These are phyloP conservation scores for Psilocybe cyanescens DNA, from an alignment of 768 basidiomycete species.

Conservation along the genomic window DNA sequence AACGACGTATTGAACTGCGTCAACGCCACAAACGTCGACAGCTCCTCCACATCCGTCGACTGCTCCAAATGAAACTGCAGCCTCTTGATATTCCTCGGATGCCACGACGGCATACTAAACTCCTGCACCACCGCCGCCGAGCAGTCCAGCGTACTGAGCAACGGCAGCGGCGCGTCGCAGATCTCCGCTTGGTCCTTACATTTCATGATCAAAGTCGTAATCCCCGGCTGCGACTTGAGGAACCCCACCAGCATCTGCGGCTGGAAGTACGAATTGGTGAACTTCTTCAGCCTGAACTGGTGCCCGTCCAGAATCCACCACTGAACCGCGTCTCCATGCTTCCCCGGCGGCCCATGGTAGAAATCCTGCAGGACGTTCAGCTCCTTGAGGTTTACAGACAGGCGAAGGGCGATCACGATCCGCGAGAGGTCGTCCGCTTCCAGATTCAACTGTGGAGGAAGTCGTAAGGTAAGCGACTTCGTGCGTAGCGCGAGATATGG, in stretches of 20 bases:
- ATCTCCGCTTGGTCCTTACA: slow-evolving; percentile 6
- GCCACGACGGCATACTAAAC: slow-evolving; percentile 17
- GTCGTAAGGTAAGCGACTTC: slow-evolving; percentile 15
- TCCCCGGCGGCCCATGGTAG: background rate
- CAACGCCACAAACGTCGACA: slow-evolving; percentile 24
- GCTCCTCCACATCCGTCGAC: slow-evolving; percentile 22
- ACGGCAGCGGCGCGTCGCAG: slow-evolving; percentile 14
- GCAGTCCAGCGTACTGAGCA: slow-evolving; percentile 18
- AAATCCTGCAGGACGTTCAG: slow-evolving; percentile 16
- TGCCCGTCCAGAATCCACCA: slow-evolving; percentile 26
- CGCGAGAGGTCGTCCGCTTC: slow-evolving; percentile 22
- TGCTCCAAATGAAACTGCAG: slow-evolving; percentile 21
- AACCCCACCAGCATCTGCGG: slow-evolving; percentile 17
- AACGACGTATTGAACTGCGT: slow-evolving; percentile 16
- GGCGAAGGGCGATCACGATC: slow-evolving; percentile 18
- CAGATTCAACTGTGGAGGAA: slow-evolving; percentile 23
- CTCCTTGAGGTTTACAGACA: slow-evolving; percentile 21
- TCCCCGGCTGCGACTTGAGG: slow-evolving; percentile 15
- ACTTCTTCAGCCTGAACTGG: slow-evolving; percentile 21
- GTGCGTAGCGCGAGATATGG: slow-evolving; percentile 21
- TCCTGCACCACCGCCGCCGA: slow-evolving; percentile 19
- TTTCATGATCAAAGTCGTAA: slow-evolving; percentile 14
- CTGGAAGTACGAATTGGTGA: slow-evolving; percentile 27
- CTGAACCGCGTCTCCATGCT: slow-evolving; percentile 17
- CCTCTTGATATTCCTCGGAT: slow-evolving; percentile 16